These are phyloP conservation scores for Neurospora sp. DNA, from an alignment of 495 filamentous ascomycete species.

Conservation along the genomic window DNA sequence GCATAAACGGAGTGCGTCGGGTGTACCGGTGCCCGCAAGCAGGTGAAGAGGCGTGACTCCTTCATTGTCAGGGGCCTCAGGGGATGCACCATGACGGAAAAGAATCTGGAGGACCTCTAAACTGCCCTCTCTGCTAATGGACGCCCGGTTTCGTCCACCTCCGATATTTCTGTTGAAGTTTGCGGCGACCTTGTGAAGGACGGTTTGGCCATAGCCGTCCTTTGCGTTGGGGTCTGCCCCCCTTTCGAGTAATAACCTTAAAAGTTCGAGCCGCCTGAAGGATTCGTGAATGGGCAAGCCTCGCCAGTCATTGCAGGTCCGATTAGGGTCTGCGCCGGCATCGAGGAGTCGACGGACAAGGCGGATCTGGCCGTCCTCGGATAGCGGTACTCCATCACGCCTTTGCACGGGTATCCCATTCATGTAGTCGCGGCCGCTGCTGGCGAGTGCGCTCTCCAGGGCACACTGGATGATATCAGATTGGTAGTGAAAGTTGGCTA, in stretches of 20 bases:
- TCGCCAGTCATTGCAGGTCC: background rate
- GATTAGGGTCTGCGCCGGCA: background rate
- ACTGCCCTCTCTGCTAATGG: background rate
- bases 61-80: conserved; percentile 1
- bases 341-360: background rate
- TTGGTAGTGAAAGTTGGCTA: background rate
- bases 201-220: background rate
- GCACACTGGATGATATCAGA: background rate
- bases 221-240: background rate
- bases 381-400: background rate
- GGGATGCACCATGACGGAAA: conserved; percentile 5
- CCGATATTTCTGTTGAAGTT: background rate
- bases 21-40: background rate
- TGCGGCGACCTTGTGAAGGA: background rate
- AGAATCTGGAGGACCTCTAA: background rate
- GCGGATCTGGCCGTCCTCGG: background rate
- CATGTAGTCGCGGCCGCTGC: background rate
- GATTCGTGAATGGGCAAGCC: background rate
- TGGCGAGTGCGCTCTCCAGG: background rate
- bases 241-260: background rate
- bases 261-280: background rate
- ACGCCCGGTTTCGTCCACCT: background rate
- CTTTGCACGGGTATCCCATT: background rate
- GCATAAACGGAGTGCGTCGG: conserved; percentile 7
- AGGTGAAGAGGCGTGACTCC: conserved; percentile 8